These are phyloP conservation scores for Raffaelea ambrosiae DNA, from an alignment of 2,329 filamentous ascomycete species.

Conservation along the genomic window DNA sequence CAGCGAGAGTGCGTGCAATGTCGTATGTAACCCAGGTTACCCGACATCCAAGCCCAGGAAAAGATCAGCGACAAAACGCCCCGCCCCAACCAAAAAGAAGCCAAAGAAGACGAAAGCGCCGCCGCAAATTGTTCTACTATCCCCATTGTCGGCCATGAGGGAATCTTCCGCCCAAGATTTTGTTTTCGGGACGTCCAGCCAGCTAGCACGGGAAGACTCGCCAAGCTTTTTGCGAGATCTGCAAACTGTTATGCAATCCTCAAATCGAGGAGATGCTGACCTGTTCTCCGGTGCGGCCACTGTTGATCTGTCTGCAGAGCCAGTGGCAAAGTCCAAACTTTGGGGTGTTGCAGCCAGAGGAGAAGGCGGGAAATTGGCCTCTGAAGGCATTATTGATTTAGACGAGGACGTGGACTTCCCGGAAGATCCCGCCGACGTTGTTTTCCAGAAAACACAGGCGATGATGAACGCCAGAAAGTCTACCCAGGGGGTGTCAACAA, in stretches of 20 bases:
- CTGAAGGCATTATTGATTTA: conserved; percentile 54
- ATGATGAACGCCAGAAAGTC: conserved; percentile 4
- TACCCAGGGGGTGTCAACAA: too few relatives aligned
- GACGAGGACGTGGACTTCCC: conserved; percentile 30
- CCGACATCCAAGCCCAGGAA: conserved; percentile 22
- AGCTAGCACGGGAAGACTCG: conserved; percentile 65
- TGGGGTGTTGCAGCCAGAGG: conserved; percentile 68
- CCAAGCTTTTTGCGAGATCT: conserved; percentile 56
- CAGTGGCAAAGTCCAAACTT: conserved; percentile 31
- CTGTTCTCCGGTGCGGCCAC: too few relatives aligned
- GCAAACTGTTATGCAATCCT: conserved; percentile 52
- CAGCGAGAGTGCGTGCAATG: too few relatives aligned
- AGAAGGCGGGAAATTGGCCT: conserved; percentile 53
- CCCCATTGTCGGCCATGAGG: conserved; percentile 58
- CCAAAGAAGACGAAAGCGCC: conserved; percentile 13
- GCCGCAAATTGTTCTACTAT: conserved; percentile 46
- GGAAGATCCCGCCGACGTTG: conserved; percentile 14
- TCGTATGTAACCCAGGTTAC: conserved; percentile 15
- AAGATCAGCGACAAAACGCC: conserved; percentile 11
- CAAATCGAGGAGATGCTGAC: conserved; percentile 28
- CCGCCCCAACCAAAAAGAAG: conserved; percentile 21
- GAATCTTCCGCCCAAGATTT: conserved; percentile 64
- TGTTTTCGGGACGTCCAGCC: conserved; percentile 79
- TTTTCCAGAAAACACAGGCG: conserved; percentile 14
- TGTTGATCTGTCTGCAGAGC: conserved; percentile 2